Base-by-base conservation (phyloP, 202 grass and related monocot species). In the Eragrostis tef region DNA sequence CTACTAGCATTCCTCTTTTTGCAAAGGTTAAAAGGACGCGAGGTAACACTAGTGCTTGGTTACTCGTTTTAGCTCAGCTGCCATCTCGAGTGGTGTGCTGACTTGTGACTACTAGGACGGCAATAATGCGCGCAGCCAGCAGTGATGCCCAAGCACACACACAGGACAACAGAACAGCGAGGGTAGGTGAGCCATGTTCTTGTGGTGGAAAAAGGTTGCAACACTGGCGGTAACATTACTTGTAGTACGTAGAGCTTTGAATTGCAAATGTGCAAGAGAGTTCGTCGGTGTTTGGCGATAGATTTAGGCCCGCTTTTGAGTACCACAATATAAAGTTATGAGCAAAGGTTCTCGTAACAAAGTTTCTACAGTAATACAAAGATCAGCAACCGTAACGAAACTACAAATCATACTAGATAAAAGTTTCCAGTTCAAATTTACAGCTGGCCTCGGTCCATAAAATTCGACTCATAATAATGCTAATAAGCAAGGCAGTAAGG, bases 81-180 rank as follows among this genome's bases (percentile, higher is more conserved):
- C 26, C 26, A 63, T 26, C 59, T 80, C 27, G 67, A 67, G 59
- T 3, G 79, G 24, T n/a, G 80, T 73, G 75, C 51, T 68, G 20
- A 73, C 22, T 53, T 15, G 80, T 88, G 43, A 68, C 68, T 20
- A 79, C 29, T 20, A 79, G 69, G 71, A 52, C 75, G 53, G 26
- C 83, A 78, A 82, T 77, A 89, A 85, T 89, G 71, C 71, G 51
- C 62, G 7, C 65, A 67, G 27, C 27, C 66, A 21, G 7, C 7
- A 8, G 44, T 73, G 2, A 25, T 24, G 22, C 61, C 52, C 7
- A 50, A 34, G 45, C 45, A 17, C 45, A 17, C 29, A 53, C n/a
- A 67, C 20, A 67, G 67, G 50, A 61, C 11, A 61, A 61, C 11
- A 61, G 57, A 49, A 65, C 47, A 47, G 3, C 21, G 56, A 26